Evolutionary conservation across 371 early-diverging fungal genomes (phyloP).

Genomic region (Apophysomyces variabilis): DNA sequence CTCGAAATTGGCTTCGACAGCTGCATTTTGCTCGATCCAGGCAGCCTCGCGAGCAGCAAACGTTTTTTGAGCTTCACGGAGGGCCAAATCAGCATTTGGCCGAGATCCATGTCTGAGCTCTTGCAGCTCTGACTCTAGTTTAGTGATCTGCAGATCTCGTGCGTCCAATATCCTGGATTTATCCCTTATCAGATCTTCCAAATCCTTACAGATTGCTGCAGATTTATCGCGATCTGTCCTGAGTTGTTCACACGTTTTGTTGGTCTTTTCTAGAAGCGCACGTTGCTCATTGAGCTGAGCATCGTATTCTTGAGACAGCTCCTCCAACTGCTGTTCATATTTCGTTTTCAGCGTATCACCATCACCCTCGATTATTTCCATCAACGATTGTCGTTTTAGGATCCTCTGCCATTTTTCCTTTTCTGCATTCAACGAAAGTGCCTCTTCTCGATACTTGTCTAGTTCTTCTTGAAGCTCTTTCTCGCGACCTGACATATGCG

Average conservation of each 20-base stretch:
- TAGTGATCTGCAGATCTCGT: slow-evolving; percentile 42
- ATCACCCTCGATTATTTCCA: slow-evolving; percentile 36
- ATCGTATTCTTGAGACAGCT: slow-evolving; percentile 48
- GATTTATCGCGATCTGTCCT: slow-evolving; percentile 38
- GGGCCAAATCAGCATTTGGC: not conserved
- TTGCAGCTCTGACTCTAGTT: slow-evolving; percentile 32
- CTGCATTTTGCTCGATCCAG: slow-evolving; percentile 45
- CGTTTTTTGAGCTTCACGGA: slow-evolving; percentile 31
- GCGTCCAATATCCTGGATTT: slow-evolving; percentile 44
- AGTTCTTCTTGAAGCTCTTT: slow-evolving; percentile 28
- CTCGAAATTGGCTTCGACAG: slow-evolving; percentile 57
- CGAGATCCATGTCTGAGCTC: slow-evolving; percentile 10
- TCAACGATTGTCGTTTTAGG: slow-evolving; percentile 36
- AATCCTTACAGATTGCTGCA: slow-evolving; percentile 35
- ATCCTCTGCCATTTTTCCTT: slow-evolving; percentile 39
- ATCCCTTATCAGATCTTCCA: slow-evolving; percentile 45
- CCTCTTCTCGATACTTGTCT: slow-evolving; percentile 37
- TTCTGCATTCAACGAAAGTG: slow-evolving; percentile 27
- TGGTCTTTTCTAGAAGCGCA: slow-evolving; percentile 41
- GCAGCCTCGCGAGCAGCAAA: slow-evolving; percentile 47
- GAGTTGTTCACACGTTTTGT: slow-evolving; percentile 28
- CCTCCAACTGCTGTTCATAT: slow-evolving; percentile 52
- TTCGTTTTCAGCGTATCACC: slow-evolving; percentile 29
- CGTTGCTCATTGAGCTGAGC: slow-evolving; percentile 53
- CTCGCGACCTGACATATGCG: slow-evolving; percentile 26